Evolutionary conservation across 805 yeast genomes (phyloP).

Genomic region (Citeromyces matritensis): DNA sequence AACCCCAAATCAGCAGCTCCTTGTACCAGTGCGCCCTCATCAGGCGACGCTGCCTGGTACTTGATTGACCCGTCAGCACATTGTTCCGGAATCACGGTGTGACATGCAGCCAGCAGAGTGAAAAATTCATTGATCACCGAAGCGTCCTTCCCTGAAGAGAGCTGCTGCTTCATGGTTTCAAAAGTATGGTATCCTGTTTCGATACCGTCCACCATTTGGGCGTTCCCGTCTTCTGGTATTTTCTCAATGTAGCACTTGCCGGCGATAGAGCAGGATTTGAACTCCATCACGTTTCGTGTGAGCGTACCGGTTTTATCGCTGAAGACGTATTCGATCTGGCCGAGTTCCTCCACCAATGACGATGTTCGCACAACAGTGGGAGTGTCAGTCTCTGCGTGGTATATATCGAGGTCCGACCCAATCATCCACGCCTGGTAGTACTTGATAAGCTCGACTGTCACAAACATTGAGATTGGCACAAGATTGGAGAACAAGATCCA

Average conservation of each 20-base stretch:
- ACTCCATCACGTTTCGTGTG: constrained; percentile 94
- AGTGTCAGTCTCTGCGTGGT: constrained; percentile 74
- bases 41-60: constrained; percentile 98
- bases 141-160: constrained; percentile 8
- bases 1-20: constrained; percentile 91
- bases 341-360: constrained; percentile 89
- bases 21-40: constrained; percentile 95
- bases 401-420: constrained; percentile 88
- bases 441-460: constrained; percentile 90
- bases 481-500: constrained; percentile 94
- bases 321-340: constrained; percentile 91
- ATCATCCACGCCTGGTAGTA: constrained; percentile 92
- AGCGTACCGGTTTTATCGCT: constrained; percentile 97
- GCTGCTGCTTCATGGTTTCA: constrained; percentile 36
- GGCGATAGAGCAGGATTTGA: constrained; percentile 83
- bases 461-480: constrained; percentile 95
- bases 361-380: constrained; percentile 95
- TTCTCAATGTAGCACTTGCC: constrained; percentile 80
- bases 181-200: constrained; percentile 71
- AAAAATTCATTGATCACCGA: constrained; percentile 59
- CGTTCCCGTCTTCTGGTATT: constrained; percentile 82
- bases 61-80: constrained; percentile 51
- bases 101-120: constrained; percentile 80
- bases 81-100: constrained; percentile 91
- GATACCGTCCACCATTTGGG: constrained; percentile 48